Conservation (phyloP, 306 rosid genomes). For the Cucumis sativus region DNA sequence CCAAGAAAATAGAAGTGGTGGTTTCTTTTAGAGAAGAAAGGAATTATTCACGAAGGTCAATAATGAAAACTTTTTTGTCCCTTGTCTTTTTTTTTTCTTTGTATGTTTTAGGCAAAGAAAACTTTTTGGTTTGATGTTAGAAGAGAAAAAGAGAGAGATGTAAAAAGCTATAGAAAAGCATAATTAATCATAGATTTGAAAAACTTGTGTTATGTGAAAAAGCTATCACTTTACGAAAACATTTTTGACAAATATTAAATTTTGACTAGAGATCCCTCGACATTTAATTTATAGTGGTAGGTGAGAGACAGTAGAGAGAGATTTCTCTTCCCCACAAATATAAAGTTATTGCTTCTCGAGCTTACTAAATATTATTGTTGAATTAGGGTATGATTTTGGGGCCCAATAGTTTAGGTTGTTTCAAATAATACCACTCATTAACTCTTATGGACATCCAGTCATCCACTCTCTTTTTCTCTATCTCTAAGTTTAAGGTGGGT, state of each 20-base stretch:
- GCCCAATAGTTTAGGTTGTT: not conserved
- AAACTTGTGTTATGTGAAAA: not conserved
- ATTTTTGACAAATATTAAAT: not conserved
- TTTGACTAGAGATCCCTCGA: not conserved
- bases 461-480: not conserved
- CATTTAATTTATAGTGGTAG: constrained; percentile 6
- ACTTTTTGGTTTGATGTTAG: not conserved
- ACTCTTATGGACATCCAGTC: constrained; percentile 4
- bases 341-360: not conserved
- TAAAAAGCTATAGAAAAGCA: not conserved
- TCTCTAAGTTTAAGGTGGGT: not conserved
- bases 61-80: not conserved
- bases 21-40: not conserved
- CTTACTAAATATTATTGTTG: not conserved
- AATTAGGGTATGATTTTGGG: not conserved
- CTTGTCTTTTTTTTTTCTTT: not conserved
- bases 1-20: not conserved
- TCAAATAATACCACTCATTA: not conserved
- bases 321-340: not conserved
- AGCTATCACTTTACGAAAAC: not conserved
- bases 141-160: not conserved
- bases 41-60: not conserved
- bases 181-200: constrained; percentile 3
- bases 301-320: constrained; percentile 8
- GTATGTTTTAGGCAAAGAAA: not conserved